phyloP scores from a whole-genome alignment of 2,329 filamentous ascomycete genomes.

The Graphiopsis chlorocephala region DNA sequence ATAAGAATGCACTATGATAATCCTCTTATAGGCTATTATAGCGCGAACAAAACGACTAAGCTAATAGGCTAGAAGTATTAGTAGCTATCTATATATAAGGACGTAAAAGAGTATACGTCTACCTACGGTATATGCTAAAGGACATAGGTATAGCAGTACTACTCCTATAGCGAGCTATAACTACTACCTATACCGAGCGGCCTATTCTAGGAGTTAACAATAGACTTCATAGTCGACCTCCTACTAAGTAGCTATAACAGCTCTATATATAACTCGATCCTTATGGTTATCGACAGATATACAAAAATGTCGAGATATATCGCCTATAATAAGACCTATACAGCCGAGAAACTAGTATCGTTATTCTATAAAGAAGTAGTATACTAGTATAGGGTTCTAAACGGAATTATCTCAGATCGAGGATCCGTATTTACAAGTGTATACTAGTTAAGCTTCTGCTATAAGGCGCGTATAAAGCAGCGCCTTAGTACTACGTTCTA shows the following conservation, averaged over 20 bases:
- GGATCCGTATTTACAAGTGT: not conserved
- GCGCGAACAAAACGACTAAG: not conserved
- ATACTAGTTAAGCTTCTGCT: not conserved
- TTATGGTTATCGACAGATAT: not conserved
- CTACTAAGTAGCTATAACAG: not conserved
- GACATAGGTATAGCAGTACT: not conserved
- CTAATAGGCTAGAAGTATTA: not conserved
- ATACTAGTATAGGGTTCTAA: not conserved
- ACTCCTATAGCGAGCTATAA: not conserved
- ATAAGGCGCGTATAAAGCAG: not conserved
- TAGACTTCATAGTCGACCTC: not conserved
- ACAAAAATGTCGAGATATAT: not conserved
- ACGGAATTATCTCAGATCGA: not conserved
- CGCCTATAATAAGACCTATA: not conserved
- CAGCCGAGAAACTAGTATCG: not conserved
- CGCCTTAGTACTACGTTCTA: not conserved
- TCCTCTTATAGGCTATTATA: not conserved
- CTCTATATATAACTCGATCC: not conserved
- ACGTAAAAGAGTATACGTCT: not conserved
- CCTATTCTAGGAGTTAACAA: not conserved
- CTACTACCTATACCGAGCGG: not conserved
- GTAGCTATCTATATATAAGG: not conserved
- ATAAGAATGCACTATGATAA: not conserved
- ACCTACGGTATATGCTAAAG: not conserved
- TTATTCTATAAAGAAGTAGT: not conserved